Conservation (phyloP, 2,329 filamentous ascomycete genomes). For the Alternaria ventricosa region DNA sequence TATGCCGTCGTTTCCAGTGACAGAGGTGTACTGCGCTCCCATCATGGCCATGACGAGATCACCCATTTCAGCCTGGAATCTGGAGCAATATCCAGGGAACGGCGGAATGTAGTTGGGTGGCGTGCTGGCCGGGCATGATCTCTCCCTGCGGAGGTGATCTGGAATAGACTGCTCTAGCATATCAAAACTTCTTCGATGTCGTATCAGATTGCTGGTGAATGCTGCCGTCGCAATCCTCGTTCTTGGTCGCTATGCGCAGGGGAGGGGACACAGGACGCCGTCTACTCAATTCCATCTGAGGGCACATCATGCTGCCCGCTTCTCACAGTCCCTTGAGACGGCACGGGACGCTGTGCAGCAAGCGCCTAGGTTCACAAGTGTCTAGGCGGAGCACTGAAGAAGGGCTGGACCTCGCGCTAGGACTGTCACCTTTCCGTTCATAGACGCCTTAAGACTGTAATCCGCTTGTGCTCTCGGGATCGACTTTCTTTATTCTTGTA, state of each 20-base stretch:
- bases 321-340: not conserved
- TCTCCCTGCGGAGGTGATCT: slow-evolving; percentile 21
- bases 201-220: not conserved
- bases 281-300: not conserved
- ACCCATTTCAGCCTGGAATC: slow-evolving; percentile 40
- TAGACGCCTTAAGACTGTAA: not conserved
- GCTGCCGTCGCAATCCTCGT: not conserved
- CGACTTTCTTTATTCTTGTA: not conserved
- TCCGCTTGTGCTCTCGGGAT: not conserved
- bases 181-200: not conserved
- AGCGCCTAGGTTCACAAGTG: not conserved
- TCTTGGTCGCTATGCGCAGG: not conserved
- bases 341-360: not conserved
- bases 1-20: not conserved
- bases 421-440: not conserved
- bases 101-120: slow-evolving; percentile 37
- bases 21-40: slow-evolving; percentile 36
- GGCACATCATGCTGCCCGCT: not conserved
- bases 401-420: not conserved
- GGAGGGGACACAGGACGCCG: too few species aligned
- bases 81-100: slow-evolving; percentile 41
- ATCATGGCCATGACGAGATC: slow-evolving; percentile 46
- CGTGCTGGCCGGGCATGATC: slow-evolving; percentile 24
- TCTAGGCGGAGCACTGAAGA: not conserved
- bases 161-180: slow-evolving; percentile 38